Evolutionary conservation across 2,329 filamentous ascomycete species (phyloP).

Genomic region (Sordariomycetes sp.): DNA sequence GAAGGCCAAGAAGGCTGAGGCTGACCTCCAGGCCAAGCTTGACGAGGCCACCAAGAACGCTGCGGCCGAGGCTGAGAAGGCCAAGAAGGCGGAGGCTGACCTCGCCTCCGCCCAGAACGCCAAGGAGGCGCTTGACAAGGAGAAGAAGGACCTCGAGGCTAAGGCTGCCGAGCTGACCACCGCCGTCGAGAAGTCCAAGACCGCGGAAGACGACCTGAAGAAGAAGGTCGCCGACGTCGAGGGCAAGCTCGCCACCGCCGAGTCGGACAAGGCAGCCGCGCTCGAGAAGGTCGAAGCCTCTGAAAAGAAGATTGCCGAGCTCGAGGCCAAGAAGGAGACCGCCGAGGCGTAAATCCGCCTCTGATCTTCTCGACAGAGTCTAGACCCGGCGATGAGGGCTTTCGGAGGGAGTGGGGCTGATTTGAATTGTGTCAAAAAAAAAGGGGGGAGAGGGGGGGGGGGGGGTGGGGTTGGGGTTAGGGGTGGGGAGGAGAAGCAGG

Average conservation of each 20-base stretch:
- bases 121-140: slow-evolving; percentile 8
- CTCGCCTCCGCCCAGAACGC: not conserved
- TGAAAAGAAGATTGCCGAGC: slow-evolving; percentile 1
- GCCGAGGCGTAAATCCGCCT: not conserved
- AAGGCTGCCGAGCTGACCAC: slow-evolving; percentile 7
- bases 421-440: not conserved
- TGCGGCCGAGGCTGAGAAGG: not conserved
- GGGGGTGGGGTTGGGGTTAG: not conserved
- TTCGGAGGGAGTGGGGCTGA: not conserved
- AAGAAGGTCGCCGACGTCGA: slow-evolving; percentile 5
- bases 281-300: not conserved
- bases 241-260: slow-evolving; percentile 9
- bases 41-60: slow-evolving; percentile 5
- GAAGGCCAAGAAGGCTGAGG: slow-evolving; percentile 4
- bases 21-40: not conserved
- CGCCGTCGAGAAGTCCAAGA: slow-evolving; percentile 5
- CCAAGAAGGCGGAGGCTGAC: slow-evolving; percentile 4
- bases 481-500: too few relatives aligned
- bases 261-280: slow-evolving; percentile 7
- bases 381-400: not conserved
- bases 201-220: slow-evolving; percentile 9
- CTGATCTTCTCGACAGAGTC: not conserved
- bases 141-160: slow-evolving; percentile 6
- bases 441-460: not conserved
- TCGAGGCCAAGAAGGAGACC: slow-evolving; percentile 6